phyloP scores from a whole-genome alignment of 2,329 filamentous ascomycete genomes.

The Phaeomoniella chlamydospora region DNA sequence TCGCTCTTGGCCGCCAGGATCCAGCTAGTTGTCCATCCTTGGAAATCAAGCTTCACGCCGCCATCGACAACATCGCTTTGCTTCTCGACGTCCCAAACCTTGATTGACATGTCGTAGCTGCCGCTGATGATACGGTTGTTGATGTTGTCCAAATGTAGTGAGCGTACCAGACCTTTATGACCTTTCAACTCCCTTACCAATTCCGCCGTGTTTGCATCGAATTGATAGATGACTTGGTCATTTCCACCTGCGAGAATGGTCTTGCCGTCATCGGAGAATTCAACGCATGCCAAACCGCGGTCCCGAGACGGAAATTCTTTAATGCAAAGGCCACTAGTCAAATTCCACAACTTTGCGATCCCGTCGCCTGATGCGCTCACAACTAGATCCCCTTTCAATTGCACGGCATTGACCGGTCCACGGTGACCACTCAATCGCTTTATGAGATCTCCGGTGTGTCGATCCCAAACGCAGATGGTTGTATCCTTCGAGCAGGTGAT shows the following conservation, averaged over 20 bases:
- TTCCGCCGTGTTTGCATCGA: slow-evolving; percentile 81
- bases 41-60: slow-evolving; percentile 64
- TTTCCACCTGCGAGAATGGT: slow-evolving; percentile 91
- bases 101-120: slow-evolving; percentile 90
- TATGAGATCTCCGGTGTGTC: slow-evolving; percentile 58
- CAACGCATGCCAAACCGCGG: slow-evolving; percentile 86
- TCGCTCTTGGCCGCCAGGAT: slow-evolving; percentile 92
- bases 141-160: slow-evolving; percentile 75
- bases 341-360: slow-evolving; percentile 87
- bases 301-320: slow-evolving; percentile 84
- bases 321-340: slow-evolving; percentile 73
- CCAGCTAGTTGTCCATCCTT: slow-evolving; percentile 95
- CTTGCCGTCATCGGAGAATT: slow-evolving; percentile 89
- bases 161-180: slow-evolving; percentile 75
- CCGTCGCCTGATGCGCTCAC: slow-evolving; percentile 92
- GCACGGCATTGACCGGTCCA: slow-evolving; percentile 91
- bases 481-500: slow-evolving; percentile 95
- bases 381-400: slow-evolving; percentile 82
- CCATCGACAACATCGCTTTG: slow-evolving; percentile 72
- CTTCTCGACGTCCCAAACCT: slow-evolving; percentile 78
- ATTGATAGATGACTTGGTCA: slow-evolving; percentile 89
- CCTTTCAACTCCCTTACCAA: slow-evolving; percentile 68
- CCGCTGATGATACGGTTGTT: slow-evolving; percentile 80
- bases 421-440: slow-evolving; percentile 72
- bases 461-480: slow-evolving; percentile 89